These are phyloP conservation scores for Tulasnella sp. DNA, from an alignment of 768 basidiomycete genomes.

Conservation along the genomic window DNA sequence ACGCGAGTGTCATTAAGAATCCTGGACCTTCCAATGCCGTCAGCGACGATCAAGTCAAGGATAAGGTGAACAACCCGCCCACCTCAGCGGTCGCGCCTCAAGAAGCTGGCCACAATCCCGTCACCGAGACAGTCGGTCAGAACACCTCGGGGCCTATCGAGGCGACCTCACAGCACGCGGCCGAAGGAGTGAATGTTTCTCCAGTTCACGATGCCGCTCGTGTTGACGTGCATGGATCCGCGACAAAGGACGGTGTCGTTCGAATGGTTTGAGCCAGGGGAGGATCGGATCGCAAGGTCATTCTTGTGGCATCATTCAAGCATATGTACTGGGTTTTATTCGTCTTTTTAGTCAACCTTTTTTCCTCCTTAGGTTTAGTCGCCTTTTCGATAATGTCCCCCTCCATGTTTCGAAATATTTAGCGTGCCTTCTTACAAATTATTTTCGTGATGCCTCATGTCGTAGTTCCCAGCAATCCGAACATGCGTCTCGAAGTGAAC, in stretches of 20 bases:
- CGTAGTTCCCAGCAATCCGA: background rate
- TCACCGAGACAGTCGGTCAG: background rate
- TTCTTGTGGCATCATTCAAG: background rate
- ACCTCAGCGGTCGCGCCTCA: background rate
- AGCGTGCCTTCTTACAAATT: background rate
- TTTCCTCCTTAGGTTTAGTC: background rate
- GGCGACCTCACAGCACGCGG: background rate
- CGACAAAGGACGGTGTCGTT: background rate
- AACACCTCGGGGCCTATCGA: background rate
- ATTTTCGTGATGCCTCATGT: background rate
- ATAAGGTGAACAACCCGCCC: background rate
- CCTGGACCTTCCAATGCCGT: background rate
- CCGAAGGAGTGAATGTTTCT: background rate
- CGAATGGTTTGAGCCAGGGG: background rate
- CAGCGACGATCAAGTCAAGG: background rate
- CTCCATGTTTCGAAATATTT: background rate
- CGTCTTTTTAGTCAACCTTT: background rate
- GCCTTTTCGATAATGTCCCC: background rate
- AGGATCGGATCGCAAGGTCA: background rate
- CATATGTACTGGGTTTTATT: background rate
- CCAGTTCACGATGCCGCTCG: background rate
- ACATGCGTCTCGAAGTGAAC: background rate
- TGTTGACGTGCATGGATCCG: background rate
- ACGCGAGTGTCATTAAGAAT: slow-evolving; percentile 2
- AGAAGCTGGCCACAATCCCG: background rate